These are phyloP conservation scores for Kwoniella sp. DNA, from an alignment of 768 basidiomycete genomes.

Conservation along the genomic window DNA sequence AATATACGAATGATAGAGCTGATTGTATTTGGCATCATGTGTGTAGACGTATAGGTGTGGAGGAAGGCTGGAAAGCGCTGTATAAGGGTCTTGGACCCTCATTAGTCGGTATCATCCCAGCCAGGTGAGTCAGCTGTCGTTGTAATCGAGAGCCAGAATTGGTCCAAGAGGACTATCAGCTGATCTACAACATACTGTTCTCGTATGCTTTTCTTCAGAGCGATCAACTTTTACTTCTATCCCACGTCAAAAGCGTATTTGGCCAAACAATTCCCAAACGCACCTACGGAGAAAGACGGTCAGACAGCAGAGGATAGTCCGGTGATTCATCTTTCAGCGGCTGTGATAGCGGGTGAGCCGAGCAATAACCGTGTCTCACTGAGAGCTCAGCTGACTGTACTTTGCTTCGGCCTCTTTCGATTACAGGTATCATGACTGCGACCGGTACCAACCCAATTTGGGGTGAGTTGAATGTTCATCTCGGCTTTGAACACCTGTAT, in stretches of 20 bases:
- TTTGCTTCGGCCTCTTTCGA: not conserved
- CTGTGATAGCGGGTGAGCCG: slow-evolving; percentile 66
- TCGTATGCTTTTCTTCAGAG: slow-evolving; percentile 55
- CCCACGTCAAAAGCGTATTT: slow-evolving; percentile 94
- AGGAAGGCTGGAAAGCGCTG: slow-evolving; percentile 83
- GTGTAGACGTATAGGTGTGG: slow-evolving; percentile 67
- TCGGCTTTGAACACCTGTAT: not conserved
- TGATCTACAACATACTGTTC: too few relatives aligned
- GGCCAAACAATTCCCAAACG: slow-evolving; percentile 66
- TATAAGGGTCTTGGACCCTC: slow-evolving; percentile 96
- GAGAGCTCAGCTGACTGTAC: not conserved
- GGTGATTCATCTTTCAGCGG: slow-evolving; percentile 80
- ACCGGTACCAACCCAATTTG: slow-evolving; percentile 97
- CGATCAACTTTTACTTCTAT: slow-evolving; percentile 97
- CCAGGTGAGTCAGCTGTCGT: slow-evolving; percentile 59
- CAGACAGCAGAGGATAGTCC: slow-evolving; percentile 77
- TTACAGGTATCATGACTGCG: slow-evolving; percentile 73
- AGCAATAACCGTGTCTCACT: not conserved
- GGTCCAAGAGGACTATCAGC: too few relatives aligned
- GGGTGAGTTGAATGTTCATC: slow-evolving; percentile 54
- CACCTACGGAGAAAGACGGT: slow-evolving; percentile 53
- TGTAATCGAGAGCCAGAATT: too few relatives aligned
- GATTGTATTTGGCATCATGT: slow-evolving; percentile 2
- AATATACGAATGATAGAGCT: too few relatives aligned
- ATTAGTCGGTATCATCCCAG: slow-evolving; percentile 90